Conservation (phyloP, 306 rosid genomes). For the Cucurbita moschata region DNA sequence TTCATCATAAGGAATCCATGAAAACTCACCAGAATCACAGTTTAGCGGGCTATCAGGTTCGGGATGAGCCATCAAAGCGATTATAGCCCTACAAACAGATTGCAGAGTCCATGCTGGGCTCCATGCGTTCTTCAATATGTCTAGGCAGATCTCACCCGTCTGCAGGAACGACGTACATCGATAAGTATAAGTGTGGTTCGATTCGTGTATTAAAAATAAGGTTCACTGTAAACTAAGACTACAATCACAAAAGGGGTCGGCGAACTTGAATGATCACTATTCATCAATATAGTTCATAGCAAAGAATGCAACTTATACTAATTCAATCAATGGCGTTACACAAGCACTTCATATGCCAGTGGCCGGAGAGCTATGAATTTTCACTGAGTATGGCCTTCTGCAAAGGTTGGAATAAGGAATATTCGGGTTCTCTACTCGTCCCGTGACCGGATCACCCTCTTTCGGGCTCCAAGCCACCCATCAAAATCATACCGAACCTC, state of each 20-base stretch:
- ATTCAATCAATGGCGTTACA: too few species aligned
- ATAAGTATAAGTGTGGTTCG: not conserved
- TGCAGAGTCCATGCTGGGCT: slow-evolving; percentile 99
- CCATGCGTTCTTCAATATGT: slow-evolving; percentile 96
- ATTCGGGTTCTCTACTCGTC: too few species aligned
- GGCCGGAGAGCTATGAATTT: too few species aligned
- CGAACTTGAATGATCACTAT: not conserved
- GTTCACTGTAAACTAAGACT: not conserved
- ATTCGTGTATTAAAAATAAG: not conserved
- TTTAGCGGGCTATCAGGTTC: slow-evolving; percentile 95
- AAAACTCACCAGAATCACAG: slow-evolving; percentile 69
- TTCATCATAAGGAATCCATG: not conserved
- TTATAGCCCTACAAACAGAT: slow-evolving; percentile 96
- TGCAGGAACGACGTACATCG: slow-evolving; percentile 10
- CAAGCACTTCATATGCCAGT: too few species aligned
- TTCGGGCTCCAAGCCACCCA: too few species aligned
- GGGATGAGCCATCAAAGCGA: slow-evolving; percentile 98
- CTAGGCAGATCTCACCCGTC: slow-evolving; percentile 98
- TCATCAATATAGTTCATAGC: not conserved
- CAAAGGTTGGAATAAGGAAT: too few species aligned
- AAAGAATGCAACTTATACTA: too few species aligned
- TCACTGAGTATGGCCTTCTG: too few species aligned
- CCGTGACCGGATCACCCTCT: too few species aligned
- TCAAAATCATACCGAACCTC: too few species aligned
- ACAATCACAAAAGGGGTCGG: not conserved